Evolutionary conservation across 1,139 yeast genomes (phyloP).

Genomic region (Saccharomyces hybrid): DNA sequence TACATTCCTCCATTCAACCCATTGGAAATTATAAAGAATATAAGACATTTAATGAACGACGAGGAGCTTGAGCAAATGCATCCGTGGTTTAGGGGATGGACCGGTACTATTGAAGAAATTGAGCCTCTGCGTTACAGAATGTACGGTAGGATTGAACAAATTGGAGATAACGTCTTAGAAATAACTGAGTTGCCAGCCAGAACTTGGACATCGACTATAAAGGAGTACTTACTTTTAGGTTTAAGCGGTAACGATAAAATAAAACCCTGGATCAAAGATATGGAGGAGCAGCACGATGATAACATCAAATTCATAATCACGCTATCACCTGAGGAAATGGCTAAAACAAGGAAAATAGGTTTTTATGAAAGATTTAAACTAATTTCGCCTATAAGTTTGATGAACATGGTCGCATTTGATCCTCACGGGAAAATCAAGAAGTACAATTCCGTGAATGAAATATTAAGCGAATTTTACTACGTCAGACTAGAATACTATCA

Average conservation of each 20-base stretch:
- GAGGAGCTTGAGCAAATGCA: slow-evolving; percentile 65
- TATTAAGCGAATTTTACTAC: slow-evolving; percentile 73
- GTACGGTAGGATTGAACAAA: slow-evolving; percentile 71
- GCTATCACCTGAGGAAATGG: slow-evolving; percentile 74
- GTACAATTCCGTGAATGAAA: slow-evolving; percentile 68
- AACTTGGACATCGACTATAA: slow-evolving; percentile 87
- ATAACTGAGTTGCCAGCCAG: slow-evolving; percentile 90
- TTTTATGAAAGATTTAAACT: slow-evolving; percentile 78
- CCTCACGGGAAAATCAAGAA: slow-evolving; percentile 82
- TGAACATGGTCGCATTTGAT: slow-evolving; percentile 95
- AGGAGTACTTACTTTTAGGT: slow-evolving; percentile 72
- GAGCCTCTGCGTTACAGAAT: slow-evolving; percentile 64
- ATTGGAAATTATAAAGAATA: slow-evolving; percentile 64
- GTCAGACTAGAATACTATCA: slow-evolving; percentile 87
- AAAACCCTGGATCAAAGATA: slow-evolving; percentile 84
- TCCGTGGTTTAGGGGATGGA: slow-evolving; percentile 98
- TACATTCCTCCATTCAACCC: slow-evolving; percentile 90
- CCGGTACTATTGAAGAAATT: slow-evolving; percentile 63
- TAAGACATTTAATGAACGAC: slow-evolving; percentile 64
- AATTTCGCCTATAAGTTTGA: slow-evolving; percentile 55
- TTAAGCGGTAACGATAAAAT: slow-evolving; percentile 63
- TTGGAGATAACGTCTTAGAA: slow-evolving; percentile 72
- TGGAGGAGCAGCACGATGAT: slow-evolving; percentile 88
- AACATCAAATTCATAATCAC: slow-evolving; percentile 74
- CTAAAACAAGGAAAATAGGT: slow-evolving; percentile 63